Conservation (phyloP, 2,329 filamentous ascomycete genomes). For the Fusarium lateritium region DNA sequence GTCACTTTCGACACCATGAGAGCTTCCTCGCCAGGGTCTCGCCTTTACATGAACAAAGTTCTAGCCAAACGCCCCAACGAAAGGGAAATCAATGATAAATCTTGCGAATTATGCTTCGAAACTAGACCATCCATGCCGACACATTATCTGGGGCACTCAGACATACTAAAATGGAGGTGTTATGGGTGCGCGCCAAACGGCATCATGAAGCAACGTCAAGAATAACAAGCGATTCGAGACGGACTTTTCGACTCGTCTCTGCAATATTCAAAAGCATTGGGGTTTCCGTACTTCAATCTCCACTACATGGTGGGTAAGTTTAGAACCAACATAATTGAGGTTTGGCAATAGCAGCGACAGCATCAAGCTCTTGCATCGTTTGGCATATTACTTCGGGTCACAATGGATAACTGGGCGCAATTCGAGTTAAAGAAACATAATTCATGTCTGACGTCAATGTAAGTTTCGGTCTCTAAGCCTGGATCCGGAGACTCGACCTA, state of each 20-base stretch:
- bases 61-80: not conserved
- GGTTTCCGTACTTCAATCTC: no score
- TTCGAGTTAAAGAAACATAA: conserved; percentile 18
- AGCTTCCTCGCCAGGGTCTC: not conserved
- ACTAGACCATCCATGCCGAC: not conserved
- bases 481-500: conserved; percentile 47
- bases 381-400: not conserved
- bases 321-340: not conserved
- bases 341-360: no score
- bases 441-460: conserved; percentile 40
- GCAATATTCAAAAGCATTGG: not conserved
- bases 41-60: not conserved
- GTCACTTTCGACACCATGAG: not conserved
- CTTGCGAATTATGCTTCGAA: not conserved
- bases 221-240: not conserved
- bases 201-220: not conserved
- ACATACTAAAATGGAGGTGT: not conserved
- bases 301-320: not conserved
- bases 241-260: not conserved
- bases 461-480: conserved; percentile 47
- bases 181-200: not conserved
- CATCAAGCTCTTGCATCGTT: not conserved
- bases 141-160: not conserved
- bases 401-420: not conserved
- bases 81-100: not conserved